These are phyloP conservation scores for Tanacetum coccineum DNA, from an alignment of 129 eudicot species.

Conservation along the genomic window DNA sequence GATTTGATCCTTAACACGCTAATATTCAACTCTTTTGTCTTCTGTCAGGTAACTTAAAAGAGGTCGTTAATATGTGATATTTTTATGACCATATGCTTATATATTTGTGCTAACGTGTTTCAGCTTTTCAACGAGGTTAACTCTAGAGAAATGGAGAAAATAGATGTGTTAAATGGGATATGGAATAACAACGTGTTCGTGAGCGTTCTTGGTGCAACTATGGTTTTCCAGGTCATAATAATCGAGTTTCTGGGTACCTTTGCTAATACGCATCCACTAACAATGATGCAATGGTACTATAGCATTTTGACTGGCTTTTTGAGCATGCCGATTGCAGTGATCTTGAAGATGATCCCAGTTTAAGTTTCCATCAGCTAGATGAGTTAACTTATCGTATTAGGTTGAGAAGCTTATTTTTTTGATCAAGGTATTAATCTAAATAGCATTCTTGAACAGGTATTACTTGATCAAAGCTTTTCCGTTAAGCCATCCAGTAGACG, in stretches of 20 bases:
- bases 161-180: conserved; percentile 68
- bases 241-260: conserved; percentile 80
- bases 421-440: conserved; percentile 1
- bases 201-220: conserved; percentile 56
- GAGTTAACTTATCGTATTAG: conserved; percentile 26
- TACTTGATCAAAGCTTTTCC: conserved; percentile 6
- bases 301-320: conserved; percentile 70
- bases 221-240: conserved; percentile 71
- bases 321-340: conserved; percentile 89
- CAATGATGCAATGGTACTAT: conserved; percentile 61
- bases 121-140: conserved; percentile 91
- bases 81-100: background rate
- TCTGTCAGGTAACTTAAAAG: conserved; percentile 73
- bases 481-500: conserved; percentile 6
- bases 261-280: conserved; percentile 80
- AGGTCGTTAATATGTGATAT: too few species aligned
- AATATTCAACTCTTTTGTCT: conserved; percentile 91
- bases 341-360: conserved; percentile 44
- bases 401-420: conserved; percentile 20
- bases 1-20: conserved; percentile 74
- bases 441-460: conserved; percentile 8
- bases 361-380: background rate
- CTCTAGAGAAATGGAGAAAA: conserved; percentile 89
- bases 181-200: conserved; percentile 72
- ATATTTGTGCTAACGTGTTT: conserved; percentile 16